Evolutionary conservation across 805 yeast species (phyloP).

Genomic region (Hagleromyces aurorensis): DNA sequence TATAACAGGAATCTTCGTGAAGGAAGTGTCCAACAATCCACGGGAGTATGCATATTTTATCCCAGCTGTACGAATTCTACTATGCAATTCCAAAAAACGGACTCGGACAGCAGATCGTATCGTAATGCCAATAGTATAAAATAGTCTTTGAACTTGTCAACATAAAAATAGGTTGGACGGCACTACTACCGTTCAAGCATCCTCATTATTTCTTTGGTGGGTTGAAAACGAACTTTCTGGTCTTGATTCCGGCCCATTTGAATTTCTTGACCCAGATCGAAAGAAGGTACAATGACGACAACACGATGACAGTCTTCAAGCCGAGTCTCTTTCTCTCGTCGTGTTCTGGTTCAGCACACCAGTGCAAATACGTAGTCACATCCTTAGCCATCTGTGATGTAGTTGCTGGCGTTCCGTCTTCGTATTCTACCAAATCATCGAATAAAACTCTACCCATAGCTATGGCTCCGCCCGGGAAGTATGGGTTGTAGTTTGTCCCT

Average conservation of each 20-base stretch:
- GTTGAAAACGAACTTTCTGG: conserved; percentile 85
- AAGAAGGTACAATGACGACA: conserved; percentile 70
- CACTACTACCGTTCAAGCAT: too few relatives aligned
- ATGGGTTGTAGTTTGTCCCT: conserved; percentile 97
- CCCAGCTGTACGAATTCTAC: too few relatives aligned
- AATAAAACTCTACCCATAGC: conserved; percentile 99
- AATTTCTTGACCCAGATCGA: conserved; percentile 92
- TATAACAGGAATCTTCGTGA: too few relatives aligned
- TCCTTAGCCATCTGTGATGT: conserved; percentile 99
- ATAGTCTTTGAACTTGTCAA: too few relatives aligned
- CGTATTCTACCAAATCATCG: conserved; percentile 96
- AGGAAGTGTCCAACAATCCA: too few relatives aligned
- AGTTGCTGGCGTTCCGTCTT: conserved; percentile 98
- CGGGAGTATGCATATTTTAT: too few relatives aligned
- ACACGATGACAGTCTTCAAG: conserved; percentile 78
- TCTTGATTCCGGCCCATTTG: conserved; percentile 96
- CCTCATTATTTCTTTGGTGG: conserved; percentile 58
- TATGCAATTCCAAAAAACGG: too few relatives aligned
- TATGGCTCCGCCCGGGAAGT: conserved; percentile 99
- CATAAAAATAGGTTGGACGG: too few relatives aligned
- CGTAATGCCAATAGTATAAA: too few relatives aligned
- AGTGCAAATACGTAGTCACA: conserved; percentile 88
- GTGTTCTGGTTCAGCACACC: conserved; percentile 98
- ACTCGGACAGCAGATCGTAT: too few relatives aligned
- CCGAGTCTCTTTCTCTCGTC: conserved; percentile 97